Evolutionary conservation across 169 alveolate genomes (phyloP), one percentile per base, ranked within the genome.

Genomic region (Theileria equi): DNA sequence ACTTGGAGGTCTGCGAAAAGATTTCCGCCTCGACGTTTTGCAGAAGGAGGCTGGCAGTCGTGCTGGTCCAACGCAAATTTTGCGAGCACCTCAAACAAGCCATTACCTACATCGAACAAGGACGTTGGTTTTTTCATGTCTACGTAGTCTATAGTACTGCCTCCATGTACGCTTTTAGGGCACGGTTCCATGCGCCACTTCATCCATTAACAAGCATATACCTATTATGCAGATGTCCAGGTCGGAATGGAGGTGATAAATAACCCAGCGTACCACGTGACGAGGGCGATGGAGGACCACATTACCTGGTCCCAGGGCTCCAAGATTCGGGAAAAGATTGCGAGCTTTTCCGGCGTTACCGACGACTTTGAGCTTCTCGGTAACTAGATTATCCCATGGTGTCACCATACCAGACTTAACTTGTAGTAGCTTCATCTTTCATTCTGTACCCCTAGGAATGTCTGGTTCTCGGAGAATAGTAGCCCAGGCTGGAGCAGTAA

Each of bases 241-340:
- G 94, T 97, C 19, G 99, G 99, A 5, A 92, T 96, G 26, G 96
- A 96, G 45, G 92, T 93, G 23, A 89, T 95, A 54, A 94, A 94
- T 50, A 94, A 95, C 61, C 98, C 99, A 11, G 97, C 99, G 16
- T 88, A 92, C 60, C 97, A 95, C 74, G 97, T 97, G 19, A 92
- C 96, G 13, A 76, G 99, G 71, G 91, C 90, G 40, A 81, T 93
- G 91, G 99, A 97, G 83, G 99, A 97, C 80, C 96, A 92, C 79
- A 92, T 97, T 16, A 93, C 97, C 35, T 97, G 99, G 99, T 90
- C 97, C 29, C 95, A 95, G 48, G 94, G 96, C 11, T 91, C 98
- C 5, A 91, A 91, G 79, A 95, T 96, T 48, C 47, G 63, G 40
- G 84, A 85, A 35, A 81, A 80, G 68, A 80, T 85, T 28, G 73